Percentiles rank a stretch among this genome's conserved stretches.
These are phyloP conservation scores for Gastrolobium bilobum DNA, from an alignment of 306 rosid genomes.

Conservation along the genomic window DNA sequence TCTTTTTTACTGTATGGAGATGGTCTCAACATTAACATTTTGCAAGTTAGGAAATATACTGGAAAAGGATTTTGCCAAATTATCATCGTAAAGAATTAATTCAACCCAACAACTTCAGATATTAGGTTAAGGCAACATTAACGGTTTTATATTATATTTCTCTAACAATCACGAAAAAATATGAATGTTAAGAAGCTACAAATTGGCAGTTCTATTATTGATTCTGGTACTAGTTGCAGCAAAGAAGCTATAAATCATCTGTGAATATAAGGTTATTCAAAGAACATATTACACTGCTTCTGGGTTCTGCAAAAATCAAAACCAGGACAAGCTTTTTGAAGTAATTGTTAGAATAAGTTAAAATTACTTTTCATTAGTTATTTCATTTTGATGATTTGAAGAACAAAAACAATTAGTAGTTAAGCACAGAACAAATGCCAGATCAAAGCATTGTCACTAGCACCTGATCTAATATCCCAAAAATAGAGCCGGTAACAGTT, in stretches of 20 bases:
- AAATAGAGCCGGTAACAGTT: conserved; percentile 1
- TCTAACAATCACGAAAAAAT: not conserved
- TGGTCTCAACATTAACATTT: not conserved
- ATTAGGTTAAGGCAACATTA: no score
- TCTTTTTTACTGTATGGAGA: not conserved
- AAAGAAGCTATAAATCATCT: conserved; percentile 17
- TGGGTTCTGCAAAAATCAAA: conserved; percentile 13
- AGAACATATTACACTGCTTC: conserved; percentile 9
- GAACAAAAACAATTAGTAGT: conserved; percentile 13
- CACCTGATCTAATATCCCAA: conserved; percentile 4
- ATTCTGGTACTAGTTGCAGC: not conserved
- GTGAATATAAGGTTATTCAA: conserved; percentile 3
- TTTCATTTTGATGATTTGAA: conserved; percentile 7
- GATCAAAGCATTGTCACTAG: conserved; percentile 15
- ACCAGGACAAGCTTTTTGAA: not conserved
- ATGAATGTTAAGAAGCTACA: conserved; percentile 33
- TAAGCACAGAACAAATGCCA: not conserved
- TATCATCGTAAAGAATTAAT: not conserved
- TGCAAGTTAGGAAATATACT: not conserved
- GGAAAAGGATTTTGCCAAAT: conserved; percentile 2
- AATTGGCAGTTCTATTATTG: conserved; percentile 15
- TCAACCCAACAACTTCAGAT: no score
- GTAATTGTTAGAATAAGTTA: conserved; percentile 11
- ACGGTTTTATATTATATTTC: no score
- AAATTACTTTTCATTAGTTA: conserved; percentile 12